phyloP scores from a whole-genome alignment of 140 eudicot genomes.

The Ambrosia hybrid region DNA sequence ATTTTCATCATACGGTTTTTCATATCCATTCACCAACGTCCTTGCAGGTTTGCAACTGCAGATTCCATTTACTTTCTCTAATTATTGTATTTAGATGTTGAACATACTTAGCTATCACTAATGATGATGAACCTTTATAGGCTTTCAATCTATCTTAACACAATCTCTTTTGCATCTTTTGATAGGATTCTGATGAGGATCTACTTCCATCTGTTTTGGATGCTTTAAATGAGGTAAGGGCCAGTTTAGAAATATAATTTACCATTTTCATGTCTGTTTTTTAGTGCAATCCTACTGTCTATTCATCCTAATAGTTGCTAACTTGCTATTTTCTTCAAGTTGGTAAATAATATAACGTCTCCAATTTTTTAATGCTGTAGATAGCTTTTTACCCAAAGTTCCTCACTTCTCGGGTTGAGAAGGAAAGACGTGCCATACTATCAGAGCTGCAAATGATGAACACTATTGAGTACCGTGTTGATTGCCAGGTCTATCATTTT shows the following conservation, averaged over 20 bases:
- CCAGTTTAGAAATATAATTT: conserved; percentile 9
- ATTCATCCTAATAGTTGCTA: too few relatives aligned
- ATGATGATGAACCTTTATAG: neutral
- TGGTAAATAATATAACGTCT: neutral
- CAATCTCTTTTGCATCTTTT: conserved; percentile 12
- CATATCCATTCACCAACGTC: conserved; percentile 96
- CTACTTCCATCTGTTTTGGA: conserved; percentile 92
- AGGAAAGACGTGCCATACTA: conserved; percentile 93
- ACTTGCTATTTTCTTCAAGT: neutral
- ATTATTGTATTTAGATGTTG: neutral
- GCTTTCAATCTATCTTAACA: conserved; percentile 3
- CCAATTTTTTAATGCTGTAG: conserved; percentile 38
- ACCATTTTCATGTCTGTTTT: neutral
- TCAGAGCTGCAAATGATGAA: conserved; percentile 99
- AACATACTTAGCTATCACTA: neutral
- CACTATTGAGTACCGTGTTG: conserved; percentile 98
- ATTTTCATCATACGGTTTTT: conserved; percentile 96
- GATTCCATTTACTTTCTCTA: neutral
- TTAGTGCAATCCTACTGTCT: neutral
- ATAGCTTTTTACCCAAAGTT: conserved; percentile 94
- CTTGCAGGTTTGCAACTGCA: conserved; percentile 59
- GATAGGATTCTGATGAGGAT: conserved; percentile 84
- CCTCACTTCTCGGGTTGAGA: conserved; percentile 92
- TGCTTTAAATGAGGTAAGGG: conserved; percentile 85
- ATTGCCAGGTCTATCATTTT: conserved; percentile 77